Evolutionary conservation across 345 rosid species (phyloP).

Genomic region (thale cress (Arabidopsis thaliana)): DNA sequence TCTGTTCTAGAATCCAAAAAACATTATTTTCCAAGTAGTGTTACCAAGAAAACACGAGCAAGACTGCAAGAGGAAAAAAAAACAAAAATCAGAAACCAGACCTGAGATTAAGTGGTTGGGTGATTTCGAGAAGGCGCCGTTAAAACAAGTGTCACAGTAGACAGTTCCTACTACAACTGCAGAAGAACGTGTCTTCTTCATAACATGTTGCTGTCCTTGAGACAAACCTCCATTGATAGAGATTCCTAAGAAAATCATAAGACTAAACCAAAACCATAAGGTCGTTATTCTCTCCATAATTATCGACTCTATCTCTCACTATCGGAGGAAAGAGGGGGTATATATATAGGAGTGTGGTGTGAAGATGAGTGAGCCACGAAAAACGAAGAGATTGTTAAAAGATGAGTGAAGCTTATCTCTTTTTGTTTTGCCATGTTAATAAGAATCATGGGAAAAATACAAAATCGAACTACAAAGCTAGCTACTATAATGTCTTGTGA

Average conservation of each 20-base stretch:
- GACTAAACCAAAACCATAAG: not conserved
- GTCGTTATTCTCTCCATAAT: slow-evolving; percentile 31
- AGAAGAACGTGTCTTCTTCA: slow-evolving; percentile 54
- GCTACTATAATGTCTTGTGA: slow-evolving; percentile 38
- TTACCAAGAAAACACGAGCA: not conserved
- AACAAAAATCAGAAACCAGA: slow-evolving; percentile 14
- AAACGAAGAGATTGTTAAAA: slow-evolving; percentile 31
- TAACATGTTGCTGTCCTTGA: slow-evolving; percentile 35
- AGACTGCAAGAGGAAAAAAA: not conserved
- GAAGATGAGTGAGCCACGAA: slow-evolving; percentile 36
- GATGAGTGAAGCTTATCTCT: slow-evolving; percentile 33
- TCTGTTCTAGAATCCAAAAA: slow-evolving; percentile 6
- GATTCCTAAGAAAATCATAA: slow-evolving; percentile 31
- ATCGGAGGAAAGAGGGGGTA: not conserved
- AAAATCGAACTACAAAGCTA: slow-evolving; percentile 35
- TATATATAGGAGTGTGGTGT: slow-evolving; percentile 20
- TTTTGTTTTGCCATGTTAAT: slow-evolving; percentile 1
- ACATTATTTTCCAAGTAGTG: not conserved
- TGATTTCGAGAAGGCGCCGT: slow-evolving; percentile 52
- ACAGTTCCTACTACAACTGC: slow-evolving; percentile 85
- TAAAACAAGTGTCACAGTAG: slow-evolving; percentile 90
- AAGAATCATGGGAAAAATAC: slow-evolving; percentile 42
- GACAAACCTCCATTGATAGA: slow-evolving; percentile 16
- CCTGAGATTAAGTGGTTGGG: slow-evolving; percentile 81
- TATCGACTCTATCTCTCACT: slow-evolving; percentile 23